Percentiles rank a stretch among this genome's conserved stretches.
Evolutionary conservation across 306 rosid genomes (phyloP).

Genomic region (Dryas drummondii): DNA sequence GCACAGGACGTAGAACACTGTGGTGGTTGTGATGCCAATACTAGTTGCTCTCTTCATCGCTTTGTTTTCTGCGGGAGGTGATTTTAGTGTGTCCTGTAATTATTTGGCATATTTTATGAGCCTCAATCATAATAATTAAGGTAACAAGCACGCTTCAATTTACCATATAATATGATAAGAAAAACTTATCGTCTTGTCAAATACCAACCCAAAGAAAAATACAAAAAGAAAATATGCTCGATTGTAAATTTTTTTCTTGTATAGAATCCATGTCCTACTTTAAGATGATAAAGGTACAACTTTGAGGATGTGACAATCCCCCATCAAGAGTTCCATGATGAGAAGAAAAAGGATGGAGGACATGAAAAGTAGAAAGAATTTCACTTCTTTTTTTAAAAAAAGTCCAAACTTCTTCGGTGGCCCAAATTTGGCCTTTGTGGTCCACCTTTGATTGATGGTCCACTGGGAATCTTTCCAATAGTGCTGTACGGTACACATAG

Average conservation of each 20-base stretch:
- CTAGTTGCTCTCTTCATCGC: constrained; percentile 83
- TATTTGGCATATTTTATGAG: too few relatives aligned
- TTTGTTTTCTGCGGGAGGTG: constrained; percentile 85
- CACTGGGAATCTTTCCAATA: constrained; percentile 27
- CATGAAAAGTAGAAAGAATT: constrained; percentile 23
- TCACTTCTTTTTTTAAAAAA: not conserved
- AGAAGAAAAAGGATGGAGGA: constrained; percentile 23
- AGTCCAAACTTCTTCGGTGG: constrained; percentile 27
- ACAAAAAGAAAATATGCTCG: not conserved
- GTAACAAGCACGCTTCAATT: not conserved
- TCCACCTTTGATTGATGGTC: constrained; percentile 25
- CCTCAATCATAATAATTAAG: not conserved
- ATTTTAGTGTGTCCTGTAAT: constrained; percentile 78
- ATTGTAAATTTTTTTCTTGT: not conserved
- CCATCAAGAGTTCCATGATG: not conserved
- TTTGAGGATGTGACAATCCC: constrained; percentile 16
- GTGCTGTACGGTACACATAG: not conserved
- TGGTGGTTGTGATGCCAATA: constrained; percentile 73
- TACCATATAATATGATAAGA: not conserved
- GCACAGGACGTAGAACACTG: constrained; percentile 75
- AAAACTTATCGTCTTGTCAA: not conserved
- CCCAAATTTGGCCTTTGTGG: constrained; percentile 14
- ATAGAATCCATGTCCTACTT: not conserved
- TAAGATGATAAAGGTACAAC: not conserved
- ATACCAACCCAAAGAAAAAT: not conserved